phyloP scores from a whole-genome alignment of 768 basidiomycete genomes.

The Lentinus tigrinus region DNA sequence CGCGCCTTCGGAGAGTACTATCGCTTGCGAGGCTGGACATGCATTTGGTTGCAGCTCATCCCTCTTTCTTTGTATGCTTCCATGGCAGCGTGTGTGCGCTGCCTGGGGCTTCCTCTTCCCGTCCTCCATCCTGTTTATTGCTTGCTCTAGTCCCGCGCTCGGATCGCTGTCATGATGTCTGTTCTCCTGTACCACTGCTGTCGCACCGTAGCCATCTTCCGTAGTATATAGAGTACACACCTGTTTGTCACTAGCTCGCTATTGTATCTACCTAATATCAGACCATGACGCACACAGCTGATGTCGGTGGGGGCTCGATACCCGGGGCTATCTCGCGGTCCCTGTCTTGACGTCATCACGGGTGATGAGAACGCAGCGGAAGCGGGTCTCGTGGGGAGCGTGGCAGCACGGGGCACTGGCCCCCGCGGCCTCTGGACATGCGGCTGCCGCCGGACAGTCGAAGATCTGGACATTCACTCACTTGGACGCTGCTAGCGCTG shows the following conservation, averaged over 20 bases:
- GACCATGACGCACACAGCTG: background rate
- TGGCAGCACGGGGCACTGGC: background rate
- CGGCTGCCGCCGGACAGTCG: too few relatives aligned
- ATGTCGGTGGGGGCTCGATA: background rate
- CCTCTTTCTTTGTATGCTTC: background rate
- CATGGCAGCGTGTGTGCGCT: background rate
- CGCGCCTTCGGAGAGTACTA: background rate
- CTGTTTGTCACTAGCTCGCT: constrained; percentile 11
- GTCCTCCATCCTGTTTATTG: background rate
- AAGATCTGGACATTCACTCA: too few relatives aligned
- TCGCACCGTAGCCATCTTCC: constrained; percentile 17
- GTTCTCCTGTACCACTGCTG: constrained; percentile 14
- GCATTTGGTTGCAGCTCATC: background rate
- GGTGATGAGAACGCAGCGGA: background rate
- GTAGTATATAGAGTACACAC: constrained; percentile 19
- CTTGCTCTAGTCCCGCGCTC: background rate
- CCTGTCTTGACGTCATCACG: background rate
- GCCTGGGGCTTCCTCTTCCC: background rate
- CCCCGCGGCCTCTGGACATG: too few relatives aligned
- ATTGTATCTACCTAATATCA: constrained; percentile 14
- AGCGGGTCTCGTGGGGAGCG: background rate
- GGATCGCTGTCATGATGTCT: background rate
- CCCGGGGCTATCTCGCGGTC: background rate
- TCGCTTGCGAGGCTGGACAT: background rate
- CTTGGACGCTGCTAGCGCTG: too few relatives aligned